A percentile compares a stretch with the other conserved stretches of the same genome.
Evolutionary conservation across 2,329 filamentous ascomycete species (phyloP).

Genomic region (Chalaropsis thielavioides): DNA sequence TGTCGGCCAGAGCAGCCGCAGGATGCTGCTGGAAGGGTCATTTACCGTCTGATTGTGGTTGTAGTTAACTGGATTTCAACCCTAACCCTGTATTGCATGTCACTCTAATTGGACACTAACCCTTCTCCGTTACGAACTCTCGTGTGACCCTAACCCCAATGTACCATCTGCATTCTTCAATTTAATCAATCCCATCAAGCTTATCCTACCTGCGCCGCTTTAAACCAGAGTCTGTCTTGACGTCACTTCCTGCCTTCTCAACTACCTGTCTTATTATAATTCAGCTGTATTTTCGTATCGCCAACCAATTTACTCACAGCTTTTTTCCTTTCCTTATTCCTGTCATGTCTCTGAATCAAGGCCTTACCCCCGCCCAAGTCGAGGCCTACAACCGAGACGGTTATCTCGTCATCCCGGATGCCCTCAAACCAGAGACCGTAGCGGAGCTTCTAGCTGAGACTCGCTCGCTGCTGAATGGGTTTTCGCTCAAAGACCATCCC

Average conservation of each 20-base stretch:
- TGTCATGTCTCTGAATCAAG: slow-evolving; percentile 22
- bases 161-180: too few relatives aligned
- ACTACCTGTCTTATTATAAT: too few relatives aligned
- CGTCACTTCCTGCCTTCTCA: too few relatives aligned
- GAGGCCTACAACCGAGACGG: slow-evolving; percentile 64
- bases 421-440: slow-evolving; percentile 53
- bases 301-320: neutral
- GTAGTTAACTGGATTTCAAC: neutral
- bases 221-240: too few relatives aligned
- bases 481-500: slow-evolving; percentile 71
- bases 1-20: slow-evolving; percentile 35
- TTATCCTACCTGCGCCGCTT: too few relatives aligned
- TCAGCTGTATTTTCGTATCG: too few relatives aligned
- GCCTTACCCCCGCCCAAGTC: slow-evolving; percentile 59
- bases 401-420: slow-evolving; percentile 75
- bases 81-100: neutral
- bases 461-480: slow-evolving; percentile 54
- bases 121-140: too few relatives aligned
- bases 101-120: too few relatives aligned
- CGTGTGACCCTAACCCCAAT: neutral
- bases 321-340: neutral
- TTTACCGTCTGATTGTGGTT: slow-evolving; percentile 24
- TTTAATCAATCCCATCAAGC: too few relatives aligned
- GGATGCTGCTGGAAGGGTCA: slow-evolving; percentile 29
- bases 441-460: slow-evolving; percentile 59